phyloP scores from a whole-genome alignment of 768 basidiomycete genomes.

The Mycena albidolilacea region DNA sequence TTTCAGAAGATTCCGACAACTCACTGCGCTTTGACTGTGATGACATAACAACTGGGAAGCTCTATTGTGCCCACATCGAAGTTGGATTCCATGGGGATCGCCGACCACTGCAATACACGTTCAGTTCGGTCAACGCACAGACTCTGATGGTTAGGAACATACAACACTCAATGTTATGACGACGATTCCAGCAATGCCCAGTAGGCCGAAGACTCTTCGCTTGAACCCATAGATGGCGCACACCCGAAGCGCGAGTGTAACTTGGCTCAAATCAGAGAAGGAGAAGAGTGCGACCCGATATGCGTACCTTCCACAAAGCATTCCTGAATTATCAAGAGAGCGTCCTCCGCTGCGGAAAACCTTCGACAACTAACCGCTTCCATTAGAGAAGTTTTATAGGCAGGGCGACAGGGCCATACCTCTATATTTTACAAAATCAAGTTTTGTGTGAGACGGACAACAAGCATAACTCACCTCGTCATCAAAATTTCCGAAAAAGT shows the following conservation, averaged over 20 bases:
- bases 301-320: slow-evolving; percentile 7
- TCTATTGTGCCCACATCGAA: neutral
- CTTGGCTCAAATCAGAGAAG: neutral
- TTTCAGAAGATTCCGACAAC: neutral
- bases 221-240: slow-evolving; percentile 15
- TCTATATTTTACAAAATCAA: slow-evolving; percentile 1
- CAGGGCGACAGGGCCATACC: neutral
- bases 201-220: slow-evolving; percentile 5
- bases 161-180: neutral
- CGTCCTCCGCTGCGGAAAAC: neutral
- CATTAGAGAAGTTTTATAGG: neutral
- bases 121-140: neutral
- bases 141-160: neutral
- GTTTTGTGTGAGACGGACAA: neutral
- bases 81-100: slow-evolving; percentile 1
- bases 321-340: slow-evolving; percentile 15
- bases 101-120: neutral
- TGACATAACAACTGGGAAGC: slow-evolving; percentile 4
- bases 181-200: slow-evolving; percentile 3
- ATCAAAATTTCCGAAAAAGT: slow-evolving; percentile 4
- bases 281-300: neutral
- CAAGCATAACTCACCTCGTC: slow-evolving; percentile 3
- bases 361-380: neutral
- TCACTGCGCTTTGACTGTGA: slow-evolving; percentile 3
- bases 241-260: slow-evolving; percentile 12